Base-by-base conservation (phyloP, 2,329 filamentous ascomycete species). In the Calonectria leucothoes region DNA sequence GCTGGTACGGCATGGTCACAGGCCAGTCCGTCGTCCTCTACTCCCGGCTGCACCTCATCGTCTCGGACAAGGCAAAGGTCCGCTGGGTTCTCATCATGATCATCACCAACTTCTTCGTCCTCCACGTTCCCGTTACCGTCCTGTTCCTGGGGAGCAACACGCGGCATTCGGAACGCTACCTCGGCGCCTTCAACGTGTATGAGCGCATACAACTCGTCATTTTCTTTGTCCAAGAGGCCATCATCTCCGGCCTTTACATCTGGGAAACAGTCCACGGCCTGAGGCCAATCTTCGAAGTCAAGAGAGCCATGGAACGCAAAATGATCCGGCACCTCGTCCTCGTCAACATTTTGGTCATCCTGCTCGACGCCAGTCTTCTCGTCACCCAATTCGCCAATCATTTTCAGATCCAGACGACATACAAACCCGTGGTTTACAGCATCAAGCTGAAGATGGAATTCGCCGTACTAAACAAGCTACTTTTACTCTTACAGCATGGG, bases 1-100 rank as follows among this genome's bases (percentile, higher is more conserved):
- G 81, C 5, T 84, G 82, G 81, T 80, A 77, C 17, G 75, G 78
- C 2, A 91, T 93, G 89, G 87, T 93, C 0, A 91, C 90, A 0
- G 91, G 91, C 0, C 90, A 92, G 79, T 88, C 89, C 0, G 78
- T 92, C 20, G 91, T 93, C 1, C 83, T 93, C 1, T 93, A 91
- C 82, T 93, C 90, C 1, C 87, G 91, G 1, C 84, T 93, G 1
- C 90, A 93, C 77, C 85, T 93, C 2, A 86, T 93, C n/a, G 84
- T 91, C 12, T 86, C 86, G 15, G 88, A 90, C 83, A 73, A 86
- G 25, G 81, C 82, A 2, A 81, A 88, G 4, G 83, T 92, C 1
- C 86, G 85, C 3, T 84, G 84, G 31, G 87, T 91, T 0, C 84
- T 92, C 2, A 83, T 76, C 69, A 91, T 93, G 88, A 93, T 93